phyloP scores from a whole-genome alignment of 495 filamentous ascomycete genomes.

The Hypomontagnella monticulosa region DNA sequence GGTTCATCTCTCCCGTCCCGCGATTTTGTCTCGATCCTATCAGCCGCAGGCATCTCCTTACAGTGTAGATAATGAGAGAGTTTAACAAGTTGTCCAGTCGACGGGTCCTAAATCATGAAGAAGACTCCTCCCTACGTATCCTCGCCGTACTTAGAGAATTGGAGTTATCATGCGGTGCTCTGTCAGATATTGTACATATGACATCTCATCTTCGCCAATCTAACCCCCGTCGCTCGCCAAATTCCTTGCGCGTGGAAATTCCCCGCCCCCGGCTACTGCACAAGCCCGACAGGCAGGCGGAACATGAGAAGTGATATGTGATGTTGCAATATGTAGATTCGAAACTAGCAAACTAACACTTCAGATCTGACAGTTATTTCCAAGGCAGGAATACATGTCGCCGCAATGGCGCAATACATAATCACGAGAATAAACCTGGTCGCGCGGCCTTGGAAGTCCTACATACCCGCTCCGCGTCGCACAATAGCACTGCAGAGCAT shows the following conservation, averaged over 20 bases:
- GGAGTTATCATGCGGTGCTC: background rate
- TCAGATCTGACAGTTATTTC: constrained; percentile 25
- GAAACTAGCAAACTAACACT: constrained; percentile 19
- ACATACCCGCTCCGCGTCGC: background rate
- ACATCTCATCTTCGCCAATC: background rate
- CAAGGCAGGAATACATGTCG: constrained; percentile 32
- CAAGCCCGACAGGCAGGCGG: constrained; percentile 33
- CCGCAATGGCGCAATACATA: constrained; percentile 14
- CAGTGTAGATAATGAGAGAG: constrained; percentile 1
- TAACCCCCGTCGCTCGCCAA: constrained; percentile 8
- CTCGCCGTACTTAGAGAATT: background rate
- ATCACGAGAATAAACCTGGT: constrained; percentile 5
- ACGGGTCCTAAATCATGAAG: constrained; percentile 2
- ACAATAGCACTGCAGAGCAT: constrained; percentile 11
- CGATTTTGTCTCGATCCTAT: constrained; percentile 37
- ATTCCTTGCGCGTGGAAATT: constrained; percentile 17
- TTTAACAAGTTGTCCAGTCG: background rate
- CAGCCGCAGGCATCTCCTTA: constrained; percentile 26
- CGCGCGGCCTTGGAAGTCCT: constrained; percentile 1
- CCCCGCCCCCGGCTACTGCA: constrained; percentile 30
- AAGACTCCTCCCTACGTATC: background rate
- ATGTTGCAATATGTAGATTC: constrained; percentile 25
- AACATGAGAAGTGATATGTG: constrained; percentile 31
- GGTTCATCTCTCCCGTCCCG: constrained; percentile 23
- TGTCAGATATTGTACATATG: constrained; percentile 15